phyloP scores from a whole-genome alignment of 2,329 filamentous ascomycete genomes.

The Monosporascus ibericus region DNA sequence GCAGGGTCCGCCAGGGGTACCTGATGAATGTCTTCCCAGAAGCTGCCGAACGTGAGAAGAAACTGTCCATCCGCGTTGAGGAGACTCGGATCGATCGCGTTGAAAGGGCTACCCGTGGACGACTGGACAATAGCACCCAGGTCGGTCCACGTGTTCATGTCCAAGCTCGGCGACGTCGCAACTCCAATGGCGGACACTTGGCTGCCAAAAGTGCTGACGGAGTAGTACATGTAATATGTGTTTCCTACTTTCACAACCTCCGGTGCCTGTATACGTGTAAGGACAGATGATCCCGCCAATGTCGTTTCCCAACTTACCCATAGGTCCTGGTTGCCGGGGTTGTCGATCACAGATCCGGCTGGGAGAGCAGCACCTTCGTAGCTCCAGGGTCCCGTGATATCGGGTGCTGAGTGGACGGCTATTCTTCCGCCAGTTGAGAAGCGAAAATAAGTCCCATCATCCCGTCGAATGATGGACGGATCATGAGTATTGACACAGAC shows the following conservation, averaged over 20 bases:
- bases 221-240: constrained; percentile 61
- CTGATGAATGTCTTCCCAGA: constrained; percentile 61
- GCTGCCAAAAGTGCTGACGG: constrained; percentile 55
- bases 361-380: constrained; percentile 31
- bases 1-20: constrained; percentile 32
- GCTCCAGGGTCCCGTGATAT: constrained; percentile 35
- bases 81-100: constrained; percentile 55
- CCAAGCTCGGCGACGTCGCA: constrained; percentile 38
- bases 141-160: constrained; percentile 54
- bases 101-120: constrained; percentile 38
- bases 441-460: constrained; percentile 36
- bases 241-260: constrained; percentile 52
- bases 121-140: constrained; percentile 47
- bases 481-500: constrained; percentile 33
- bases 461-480: constrained; percentile 33
- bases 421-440: constrained; percentile 36
- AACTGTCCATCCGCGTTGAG: constrained; percentile 35
- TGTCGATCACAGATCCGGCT: constrained; percentile 28
- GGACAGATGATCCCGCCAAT: too few relatives aligned
- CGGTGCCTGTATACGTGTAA: constrained; percentile 44
- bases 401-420: constrained; percentile 30
- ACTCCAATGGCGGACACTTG: constrained; percentile 57
- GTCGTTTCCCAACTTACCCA: constrained; percentile 27
- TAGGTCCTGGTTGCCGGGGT: constrained; percentile 29
- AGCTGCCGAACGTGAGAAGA: constrained; percentile 59